Percentiles rank a stretch among this genome's conserved stretches.
Evolutionary conservation across 345 rosid species (phyloP).

Genomic region (Xanthoceras sorbifolium): DNA sequence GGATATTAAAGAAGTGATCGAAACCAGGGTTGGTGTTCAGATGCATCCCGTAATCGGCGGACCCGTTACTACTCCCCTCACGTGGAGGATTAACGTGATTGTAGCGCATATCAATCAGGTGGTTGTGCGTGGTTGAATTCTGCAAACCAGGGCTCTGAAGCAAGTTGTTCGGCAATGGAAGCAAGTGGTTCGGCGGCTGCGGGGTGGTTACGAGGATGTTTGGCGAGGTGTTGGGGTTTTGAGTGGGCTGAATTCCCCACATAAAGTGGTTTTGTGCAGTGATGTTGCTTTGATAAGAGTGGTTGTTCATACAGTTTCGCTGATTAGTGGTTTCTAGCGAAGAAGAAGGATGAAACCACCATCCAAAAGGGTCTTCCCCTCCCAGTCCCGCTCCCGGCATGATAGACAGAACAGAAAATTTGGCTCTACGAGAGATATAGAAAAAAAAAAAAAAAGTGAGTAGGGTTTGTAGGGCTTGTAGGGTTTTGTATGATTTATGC

Average conservation of each 20-base stretch:
- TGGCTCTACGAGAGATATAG: too few relatives aligned
- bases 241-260: not conserved
- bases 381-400: too few relatives aligned
- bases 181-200: not conserved
- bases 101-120: not conserved
- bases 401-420: too few relatives aligned
- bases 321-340: not conserved
- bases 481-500: too few relatives aligned
- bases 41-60: not conserved
- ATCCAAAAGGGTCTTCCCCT: too few relatives aligned
- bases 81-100: not conserved
- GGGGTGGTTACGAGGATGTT: not conserved
- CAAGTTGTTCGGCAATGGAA: not conserved
- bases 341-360: not conserved
- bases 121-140: not conserved
- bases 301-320: not conserved
- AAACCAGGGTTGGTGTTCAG: not conserved
- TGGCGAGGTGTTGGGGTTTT: not conserved
- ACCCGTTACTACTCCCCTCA: not conserved
- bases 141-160: not conserved
- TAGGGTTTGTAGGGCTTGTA: too few relatives aligned
- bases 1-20: not conserved
- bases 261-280: not conserved
- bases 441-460: too few relatives aligned
- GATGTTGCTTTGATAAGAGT: not conserved